phyloP scores from a whole-genome alignment of 345 rosid genomes.

The Camelina neglecta region DNA sequence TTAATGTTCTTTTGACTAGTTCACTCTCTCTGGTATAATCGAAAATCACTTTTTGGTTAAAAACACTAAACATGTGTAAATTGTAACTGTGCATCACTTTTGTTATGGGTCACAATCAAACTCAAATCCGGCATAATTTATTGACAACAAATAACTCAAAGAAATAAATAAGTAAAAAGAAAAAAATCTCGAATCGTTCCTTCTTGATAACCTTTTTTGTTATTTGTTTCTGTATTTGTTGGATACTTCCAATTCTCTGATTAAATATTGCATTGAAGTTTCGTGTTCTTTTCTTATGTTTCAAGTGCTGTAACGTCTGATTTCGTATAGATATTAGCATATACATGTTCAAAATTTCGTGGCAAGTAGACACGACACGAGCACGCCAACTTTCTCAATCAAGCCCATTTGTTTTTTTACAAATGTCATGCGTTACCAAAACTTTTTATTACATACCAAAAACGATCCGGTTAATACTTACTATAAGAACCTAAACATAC shows the following conservation, averaged over 20 bases:
- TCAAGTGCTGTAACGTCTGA: conserved; percentile 20
- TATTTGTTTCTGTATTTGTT: conserved; percentile 1
- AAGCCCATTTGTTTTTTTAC: conserved; percentile 16
- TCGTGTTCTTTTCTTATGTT: background rate
- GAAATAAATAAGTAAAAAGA: too few species aligned
- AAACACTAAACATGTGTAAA: too few species aligned
- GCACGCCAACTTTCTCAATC: conserved; percentile 19
- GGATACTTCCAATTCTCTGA: background rate
- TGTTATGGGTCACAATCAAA: too few species aligned
- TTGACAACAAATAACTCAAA: too few species aligned
- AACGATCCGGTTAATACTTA: background rate
- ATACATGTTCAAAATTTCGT: background rate
- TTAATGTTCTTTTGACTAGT: background rate
- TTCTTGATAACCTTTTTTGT: background rate
- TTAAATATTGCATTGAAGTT: background rate
- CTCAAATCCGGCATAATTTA: too few species aligned
- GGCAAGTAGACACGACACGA: conserved; percentile 2
- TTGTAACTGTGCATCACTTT: too few species aligned
- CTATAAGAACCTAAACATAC: background rate
- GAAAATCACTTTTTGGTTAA: too few species aligned
- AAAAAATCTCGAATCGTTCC: background rate
- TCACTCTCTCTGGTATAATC: background rate
- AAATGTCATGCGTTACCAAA: conserved; percentile 31
- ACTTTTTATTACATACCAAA: conserved; percentile 5
- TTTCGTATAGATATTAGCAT: conserved; percentile 4